A percentile compares a stretch with the other conserved stretches of the same genome.
Conservation (phyloP, 73 alveolate genomes). For the Paramecium sonneborni region DNA sequence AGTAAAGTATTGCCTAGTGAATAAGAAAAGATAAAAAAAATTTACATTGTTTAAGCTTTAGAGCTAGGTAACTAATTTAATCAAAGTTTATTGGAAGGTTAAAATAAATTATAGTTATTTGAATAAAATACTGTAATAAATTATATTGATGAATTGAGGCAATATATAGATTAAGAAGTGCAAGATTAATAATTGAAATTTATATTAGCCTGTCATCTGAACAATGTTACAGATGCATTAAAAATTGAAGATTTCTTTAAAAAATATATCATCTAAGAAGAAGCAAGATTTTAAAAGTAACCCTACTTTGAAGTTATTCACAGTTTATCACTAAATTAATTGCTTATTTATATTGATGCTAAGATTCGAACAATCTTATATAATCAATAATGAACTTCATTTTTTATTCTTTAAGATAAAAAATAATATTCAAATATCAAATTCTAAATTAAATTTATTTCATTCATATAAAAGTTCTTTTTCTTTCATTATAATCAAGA, state of each 20-base stretch:
- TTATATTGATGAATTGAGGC: slow-evolving; percentile 25
- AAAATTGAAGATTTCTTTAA: slow-evolving; percentile 42
- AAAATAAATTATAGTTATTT: neutral
- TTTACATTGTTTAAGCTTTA: neutral
- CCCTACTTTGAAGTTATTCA: neutral
- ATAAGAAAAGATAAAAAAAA: slow-evolving; percentile 17
- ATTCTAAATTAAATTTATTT: neutral
- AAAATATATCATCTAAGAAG: neutral
- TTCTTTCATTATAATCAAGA: neutral
- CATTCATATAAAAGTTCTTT: neutral
- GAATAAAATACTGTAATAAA: neutral
- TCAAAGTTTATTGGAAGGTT: neutral
- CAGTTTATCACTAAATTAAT: neutral
- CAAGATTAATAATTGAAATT: neutral
- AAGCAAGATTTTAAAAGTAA: neutral
- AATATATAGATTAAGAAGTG: neutral
- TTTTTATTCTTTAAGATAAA: neutral
- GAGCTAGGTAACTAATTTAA: neutral
- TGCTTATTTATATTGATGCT: slow-evolving; percentile 35
- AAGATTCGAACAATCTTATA: slow-evolving; percentile 4
- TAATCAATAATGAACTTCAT: neutral
- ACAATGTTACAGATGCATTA: slow-evolving; percentile 53
- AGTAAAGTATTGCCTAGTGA: slow-evolving; percentile 2
- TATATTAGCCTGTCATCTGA: slow-evolving; percentile 1
- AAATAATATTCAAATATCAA: neutral